A percentile compares a stretch with the other conserved stretches of the same genome.
phyloP scores from a whole-genome alignment of 768 basidiomycete species.

The Lactarius indigo region DNA sequence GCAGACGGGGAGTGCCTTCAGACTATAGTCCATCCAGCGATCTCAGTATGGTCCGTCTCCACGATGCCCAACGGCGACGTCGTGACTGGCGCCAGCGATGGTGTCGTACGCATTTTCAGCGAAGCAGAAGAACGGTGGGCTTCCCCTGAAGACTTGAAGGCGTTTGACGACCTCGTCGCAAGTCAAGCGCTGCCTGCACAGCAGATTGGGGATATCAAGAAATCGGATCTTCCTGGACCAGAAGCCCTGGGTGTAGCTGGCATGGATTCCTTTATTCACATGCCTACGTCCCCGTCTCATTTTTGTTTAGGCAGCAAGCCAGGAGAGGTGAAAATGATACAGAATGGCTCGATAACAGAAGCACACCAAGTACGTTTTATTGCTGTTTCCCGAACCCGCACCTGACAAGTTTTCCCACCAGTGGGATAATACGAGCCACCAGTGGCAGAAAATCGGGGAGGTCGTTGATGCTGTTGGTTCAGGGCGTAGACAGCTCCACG shows the following conservation, averaged over 20 bases:
- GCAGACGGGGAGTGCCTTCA: conserved; percentile 86
- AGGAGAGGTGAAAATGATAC: conserved; percentile 92
- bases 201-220: conserved; percentile 87
- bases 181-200: conserved; percentile 78
- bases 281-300: neutral
- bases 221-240: conserved; percentile 80
- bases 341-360: conserved; percentile 74
- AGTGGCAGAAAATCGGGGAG: conserved; percentile 94
- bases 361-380: conserved; percentile 73
- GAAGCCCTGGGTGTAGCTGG: conserved; percentile 77
- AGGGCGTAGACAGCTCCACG: conserved; percentile 84
- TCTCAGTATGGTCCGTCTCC: conserved; percentile 95
- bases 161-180: conserved; percentile 72
- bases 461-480: conserved; percentile 94
- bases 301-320: conserved; percentile 71
- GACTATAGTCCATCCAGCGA: conserved; percentile 87
- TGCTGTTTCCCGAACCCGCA: neutral
- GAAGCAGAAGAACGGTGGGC: conserved; percentile 71
- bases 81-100: conserved; percentile 88
- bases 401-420: conserved; percentile 32
- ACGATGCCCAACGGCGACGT: conserved; percentile 89
- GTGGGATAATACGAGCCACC: conserved; percentile 71
- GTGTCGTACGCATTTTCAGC: conserved; percentile 83
- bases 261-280: conserved; percentile 32
- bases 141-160: conserved; percentile 55